These are phyloP conservation scores for Phytopythium oedochilum DNA, from an alignment of 352 stramenopile genomes.

Conservation along the genomic window DNA sequence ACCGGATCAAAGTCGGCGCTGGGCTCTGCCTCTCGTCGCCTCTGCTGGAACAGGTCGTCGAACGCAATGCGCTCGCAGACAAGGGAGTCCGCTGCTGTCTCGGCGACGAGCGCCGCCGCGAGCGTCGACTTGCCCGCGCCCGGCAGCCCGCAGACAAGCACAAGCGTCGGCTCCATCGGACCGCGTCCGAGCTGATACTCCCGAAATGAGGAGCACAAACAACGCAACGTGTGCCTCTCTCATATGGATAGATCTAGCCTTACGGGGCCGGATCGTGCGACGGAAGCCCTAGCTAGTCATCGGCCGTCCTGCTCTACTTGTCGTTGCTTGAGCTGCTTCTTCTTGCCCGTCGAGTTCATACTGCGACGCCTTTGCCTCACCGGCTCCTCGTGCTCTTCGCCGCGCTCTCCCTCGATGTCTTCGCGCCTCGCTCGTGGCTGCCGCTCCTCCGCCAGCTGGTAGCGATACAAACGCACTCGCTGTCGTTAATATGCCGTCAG, in stretches of 20 bases:
- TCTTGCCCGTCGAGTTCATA: constrained; percentile 36
- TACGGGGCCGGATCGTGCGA: too few relatives aligned
- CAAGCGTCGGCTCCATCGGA: constrained; percentile 15
- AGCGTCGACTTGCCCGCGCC: constrained; percentile 70
- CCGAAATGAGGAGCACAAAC: neutral
- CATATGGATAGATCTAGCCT: too few relatives aligned
- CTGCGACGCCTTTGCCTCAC: constrained; percentile 19
- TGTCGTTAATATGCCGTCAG: too few relatives aligned
- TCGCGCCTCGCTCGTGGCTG: neutral
- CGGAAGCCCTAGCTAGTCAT: too few relatives aligned
- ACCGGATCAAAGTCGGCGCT: constrained; percentile 33
- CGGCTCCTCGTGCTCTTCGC: neutral
- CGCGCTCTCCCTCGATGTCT: neutral
- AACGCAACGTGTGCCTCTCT: neutral
- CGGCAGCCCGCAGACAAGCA: constrained; percentile 62
- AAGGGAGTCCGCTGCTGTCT: neutral
- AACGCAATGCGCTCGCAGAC: constrained; percentile 45
- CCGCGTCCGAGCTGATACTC: neutral
- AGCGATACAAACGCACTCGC: too few relatives aligned
- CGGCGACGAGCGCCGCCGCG: constrained; percentile 18
- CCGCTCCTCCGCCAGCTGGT: neutral
- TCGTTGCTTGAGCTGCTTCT: constrained; percentile 5
- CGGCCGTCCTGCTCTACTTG: neutral
- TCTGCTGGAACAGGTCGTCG: constrained; percentile 47
- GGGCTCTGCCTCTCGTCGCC: neutral